phyloP scores from a whole-genome alignment of 371 early-diverging fungal species.

The Haplosporangium sp. region DNA sequence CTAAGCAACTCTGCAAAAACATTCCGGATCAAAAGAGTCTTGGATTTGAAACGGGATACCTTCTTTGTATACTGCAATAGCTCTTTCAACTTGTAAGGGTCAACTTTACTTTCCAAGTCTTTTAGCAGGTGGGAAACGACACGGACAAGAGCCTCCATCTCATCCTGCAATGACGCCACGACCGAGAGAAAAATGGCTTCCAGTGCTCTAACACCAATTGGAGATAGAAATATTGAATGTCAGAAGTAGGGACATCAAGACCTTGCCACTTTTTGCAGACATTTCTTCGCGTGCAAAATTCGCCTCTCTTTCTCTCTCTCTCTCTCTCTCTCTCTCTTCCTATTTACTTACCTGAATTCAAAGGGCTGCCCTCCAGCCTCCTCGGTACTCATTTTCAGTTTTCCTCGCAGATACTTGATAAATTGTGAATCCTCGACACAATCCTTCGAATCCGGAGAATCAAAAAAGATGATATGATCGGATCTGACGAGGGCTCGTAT shows the following conservation, averaged over 20 bases:
- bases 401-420: conserved; percentile 81
- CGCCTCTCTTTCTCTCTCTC: too few species aligned
- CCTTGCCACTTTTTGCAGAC: too few species aligned
- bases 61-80: conserved; percentile 79
- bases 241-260: too few species aligned
- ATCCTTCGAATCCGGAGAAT: conserved; percentile 70
- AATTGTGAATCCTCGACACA: conserved; percentile 77
- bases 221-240: background rate
- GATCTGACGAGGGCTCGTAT: conserved; percentile 84
- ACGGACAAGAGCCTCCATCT: conserved; percentile 73
- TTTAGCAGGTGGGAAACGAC: conserved; percentile 69
- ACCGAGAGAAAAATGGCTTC: conserved; percentile 85
- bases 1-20: conserved; percentile 83
- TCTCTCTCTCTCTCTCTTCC: too few species aligned
- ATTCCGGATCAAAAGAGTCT: conserved; percentile 76
- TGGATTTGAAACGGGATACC: conserved; percentile 77
- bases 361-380: conserved; percentile 63
- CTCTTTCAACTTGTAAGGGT: conserved; percentile 77
- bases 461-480: conserved; percentile 82
- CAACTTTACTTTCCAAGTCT: conserved; percentile 77
- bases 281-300: too few species aligned
- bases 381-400: conserved; percentile 62
- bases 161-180: conserved; percentile 73
- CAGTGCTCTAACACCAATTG: conserved; percentile 61
- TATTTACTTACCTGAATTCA: conserved; percentile 72